A percentile compares a stretch with the other conserved stretches of the same genome.
phyloP scores from a whole-genome alignment of 805 yeast species.

The Scheffersomyces stipitis region DNA sequence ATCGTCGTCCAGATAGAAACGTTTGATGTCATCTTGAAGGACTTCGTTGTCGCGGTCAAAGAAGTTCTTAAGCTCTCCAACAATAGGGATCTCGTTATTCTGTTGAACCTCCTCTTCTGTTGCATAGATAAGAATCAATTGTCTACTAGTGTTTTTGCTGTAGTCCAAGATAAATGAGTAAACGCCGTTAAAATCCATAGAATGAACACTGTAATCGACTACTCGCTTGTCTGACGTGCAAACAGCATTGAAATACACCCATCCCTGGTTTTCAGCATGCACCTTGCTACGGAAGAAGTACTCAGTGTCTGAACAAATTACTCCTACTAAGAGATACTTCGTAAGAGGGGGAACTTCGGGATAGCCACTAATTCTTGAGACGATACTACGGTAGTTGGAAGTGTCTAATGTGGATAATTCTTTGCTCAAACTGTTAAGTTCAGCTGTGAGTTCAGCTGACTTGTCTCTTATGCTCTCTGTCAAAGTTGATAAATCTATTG shows the following conservation, averaged over 20 bases:
- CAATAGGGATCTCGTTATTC: conserved; percentile 1
- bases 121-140: conserved; percentile 19
- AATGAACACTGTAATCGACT: conserved; percentile 16
- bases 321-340: conserved; percentile 28
- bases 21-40: not conserved
- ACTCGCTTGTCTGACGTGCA: conserved; percentile 9
- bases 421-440: conserved; percentile 18
- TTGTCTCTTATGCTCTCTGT: conserved; percentile 16
- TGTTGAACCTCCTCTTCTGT: conserved; percentile 9
- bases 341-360: conserved; percentile 10
- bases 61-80: conserved; percentile 13
- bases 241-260: conserved; percentile 20
- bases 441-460: conserved; percentile 14
- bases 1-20: no score
- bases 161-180: conserved; percentile 14
- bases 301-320: conserved; percentile 29
- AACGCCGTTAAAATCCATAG: conserved; percentile 19
- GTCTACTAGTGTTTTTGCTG: conserved; percentile 10
- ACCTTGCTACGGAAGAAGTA: conserved; percentile 24
- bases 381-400: conserved; percentile 17
- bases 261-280: conserved; percentile 10
- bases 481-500: conserved; percentile 17
- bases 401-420: conserved; percentile 18
- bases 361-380: conserved; percentile 10
- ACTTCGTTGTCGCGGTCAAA: conserved; percentile 16